Base-by-base conservation (phyloP, 495 filamentous ascomycete genomes). In the Xylaria flabelliformis region DNA sequence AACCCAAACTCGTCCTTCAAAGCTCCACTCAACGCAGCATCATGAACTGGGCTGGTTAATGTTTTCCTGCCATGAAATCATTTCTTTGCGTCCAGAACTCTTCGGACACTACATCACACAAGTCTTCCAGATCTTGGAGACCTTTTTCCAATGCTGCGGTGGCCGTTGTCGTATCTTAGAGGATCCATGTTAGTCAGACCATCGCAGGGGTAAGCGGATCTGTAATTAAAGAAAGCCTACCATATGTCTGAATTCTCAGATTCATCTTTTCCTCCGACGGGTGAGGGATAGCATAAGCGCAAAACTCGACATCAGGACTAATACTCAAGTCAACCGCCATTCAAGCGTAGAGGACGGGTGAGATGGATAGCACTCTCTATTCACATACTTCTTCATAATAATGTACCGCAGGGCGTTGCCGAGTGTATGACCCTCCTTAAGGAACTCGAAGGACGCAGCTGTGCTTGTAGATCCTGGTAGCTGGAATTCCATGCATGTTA, bases 201-300 rank as follows among this genome's bases (percentile, higher is more conserved):
- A 1, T 69, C 50, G 46, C 4, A 9, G 24, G 63, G n/a, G 75
- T 24, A 9, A 63, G 26, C 13, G 29, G 17, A 7, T n/a, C 15
- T n/a, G 62, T 32, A 32, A 39, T 64, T 46, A n/a, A 34, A 72
- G 42, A 29, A 48, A 29, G 32, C 89, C 76, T 82, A 97, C 96
- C 93, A 74, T 92, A 97, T 66, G 95, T 99, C 82, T 99, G 96
- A 73, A 99, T 98, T 68, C 96, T 89, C 39, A 99, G 82, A 79
- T 98, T 97, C 96, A 99, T 97, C 82, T 97, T 95, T 15, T 90
- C 82, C 78, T 99, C 96, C 21, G 95, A 97, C 44, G 97, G 96
- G 84, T 99, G 96, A 10, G 96, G 96, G 67, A 99, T 98, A 4
- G 96, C 94, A 79, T 99, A 98, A 55, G 95, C 96, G 83, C 97